Conservation (phyloP, 208 protist species). For the Endotrypanum monterogeii region DNA sequence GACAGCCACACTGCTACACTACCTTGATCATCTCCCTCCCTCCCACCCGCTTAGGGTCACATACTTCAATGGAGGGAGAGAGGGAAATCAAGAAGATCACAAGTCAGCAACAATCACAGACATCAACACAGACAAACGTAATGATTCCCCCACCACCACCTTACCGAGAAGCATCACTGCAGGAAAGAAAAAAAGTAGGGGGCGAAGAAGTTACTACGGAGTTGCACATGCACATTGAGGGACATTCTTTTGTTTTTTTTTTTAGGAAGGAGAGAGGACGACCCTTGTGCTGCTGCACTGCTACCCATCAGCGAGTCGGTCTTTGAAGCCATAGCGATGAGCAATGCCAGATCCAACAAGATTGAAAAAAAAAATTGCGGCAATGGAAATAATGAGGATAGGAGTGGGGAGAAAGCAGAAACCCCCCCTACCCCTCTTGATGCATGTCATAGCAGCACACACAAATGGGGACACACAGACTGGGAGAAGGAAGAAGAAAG, state of each 20-base stretch:
- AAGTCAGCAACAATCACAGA: too few species aligned
- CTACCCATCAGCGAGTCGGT: not conserved
- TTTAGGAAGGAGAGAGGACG: too few species aligned
- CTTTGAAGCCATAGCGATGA: not conserved
- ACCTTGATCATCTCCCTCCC: too few species aligned
- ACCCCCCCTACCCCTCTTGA: not conserved
- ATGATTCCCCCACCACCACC: not conserved
- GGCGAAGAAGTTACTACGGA: too few species aligned
- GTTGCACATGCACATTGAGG: too few species aligned
- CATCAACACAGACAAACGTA: not conserved
- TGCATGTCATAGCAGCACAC: too few species aligned
- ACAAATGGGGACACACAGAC: not conserved
- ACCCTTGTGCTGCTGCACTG: not conserved
- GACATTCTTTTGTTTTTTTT: too few species aligned
- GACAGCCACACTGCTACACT: too few species aligned
- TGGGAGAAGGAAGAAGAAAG: not conserved
- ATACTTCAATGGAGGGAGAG: too few species aligned
- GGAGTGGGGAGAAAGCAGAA: not conserved
- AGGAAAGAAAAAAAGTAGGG: not conserved
- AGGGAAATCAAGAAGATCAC: too few species aligned
- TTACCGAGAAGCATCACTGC: not conserved
- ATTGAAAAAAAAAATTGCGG: constrained; percentile 9
- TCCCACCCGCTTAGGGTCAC: too few species aligned
- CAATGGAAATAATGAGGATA: not conserved
- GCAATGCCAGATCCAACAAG: not conserved